Base-by-base conservation (phyloP, 768 basidiomycete genomes). In the Tulasnella calospora region DNA sequence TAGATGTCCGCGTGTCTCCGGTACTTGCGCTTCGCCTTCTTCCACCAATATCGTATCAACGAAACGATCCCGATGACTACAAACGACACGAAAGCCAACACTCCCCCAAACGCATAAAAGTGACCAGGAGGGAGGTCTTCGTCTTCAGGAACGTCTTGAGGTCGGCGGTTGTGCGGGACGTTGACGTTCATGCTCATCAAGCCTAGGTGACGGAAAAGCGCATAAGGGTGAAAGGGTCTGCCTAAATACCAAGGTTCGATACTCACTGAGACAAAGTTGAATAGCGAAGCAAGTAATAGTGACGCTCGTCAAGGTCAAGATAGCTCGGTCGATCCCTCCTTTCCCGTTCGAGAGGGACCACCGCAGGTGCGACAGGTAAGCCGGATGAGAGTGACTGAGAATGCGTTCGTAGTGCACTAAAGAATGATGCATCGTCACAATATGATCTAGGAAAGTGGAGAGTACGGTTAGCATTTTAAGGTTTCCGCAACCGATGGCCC, bases 371-470 rank as follows among this genome's bases (percentile, higher is more conserved):
- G 91, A 89, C 8, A 96, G 86, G 83, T 96, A 96, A 1, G 91
- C 91, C 0, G 94, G 94, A 81, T 96, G 94, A 23, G 93, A 92
- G 81, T 96, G 92, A 80, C 92, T 91, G 72, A 98, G 87, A 85
- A 95, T 92, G 40, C 92, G 92, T 82, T 98, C 95, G 84, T 94
- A 94, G 84, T 97, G 92, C 15, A 86, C 87, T 78, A 98, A 88
- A 1, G 93, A 89, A 81, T 94, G 92, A 82, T 96, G 94, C 77
- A 98, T 86, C 3, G 94, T 91, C 33, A 96, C 84, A 81, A 98
- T 95, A 83, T 98, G 96, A 84, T 98, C 96, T 96, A 72, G 23
- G 21, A 17, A 21, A 23, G 23, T 33, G 51, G 71, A n/a, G 21
- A 70, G 55, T 36, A 70, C 78, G 30, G 30, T 30, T 10, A 75